phyloP scores from a whole-genome alignment of 345 rosid genomes.

The Citrus unshiu region DNA sequence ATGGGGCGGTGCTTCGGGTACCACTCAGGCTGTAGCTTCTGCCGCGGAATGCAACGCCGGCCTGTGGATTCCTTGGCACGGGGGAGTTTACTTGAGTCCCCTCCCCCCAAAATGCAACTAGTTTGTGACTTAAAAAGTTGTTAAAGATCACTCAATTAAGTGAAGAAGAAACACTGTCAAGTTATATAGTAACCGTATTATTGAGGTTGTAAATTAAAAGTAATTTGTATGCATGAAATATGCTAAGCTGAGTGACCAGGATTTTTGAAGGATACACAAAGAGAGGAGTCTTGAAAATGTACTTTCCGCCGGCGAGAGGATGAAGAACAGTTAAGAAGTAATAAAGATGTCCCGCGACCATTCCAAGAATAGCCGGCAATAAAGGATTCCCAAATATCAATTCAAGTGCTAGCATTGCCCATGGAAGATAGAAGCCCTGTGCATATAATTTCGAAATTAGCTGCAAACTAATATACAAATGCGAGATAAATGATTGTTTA shows the following conservation, averaged over 20 bases:
- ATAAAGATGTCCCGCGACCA: constrained; percentile 57
- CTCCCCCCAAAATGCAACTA: constrained; percentile 50
- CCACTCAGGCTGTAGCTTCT: constrained; percentile 41
- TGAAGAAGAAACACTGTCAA: background rate
- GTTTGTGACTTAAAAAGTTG: constrained; percentile 31
- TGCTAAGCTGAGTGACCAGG: background rate
- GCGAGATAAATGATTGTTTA: background rate
- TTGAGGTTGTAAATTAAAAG: no score
- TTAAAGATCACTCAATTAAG: constrained; percentile 14
- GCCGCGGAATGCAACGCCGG: constrained; percentile 48
- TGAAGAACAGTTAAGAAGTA: constrained; percentile 64
- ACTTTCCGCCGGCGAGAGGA: constrained; percentile 59
- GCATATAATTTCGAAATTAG: background rate
- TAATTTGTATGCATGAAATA: background rate
- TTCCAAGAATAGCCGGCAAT: constrained; percentile 60
- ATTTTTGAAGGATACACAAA: constrained; percentile 62
- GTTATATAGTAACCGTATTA: background rate
- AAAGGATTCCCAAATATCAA: constrained; percentile 48
- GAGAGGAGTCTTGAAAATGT: constrained; percentile 50
- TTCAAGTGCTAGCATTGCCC: constrained; percentile 64
- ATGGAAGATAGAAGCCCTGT: constrained; percentile 68
- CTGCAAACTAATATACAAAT: background rate
- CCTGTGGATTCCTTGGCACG: constrained; percentile 32
- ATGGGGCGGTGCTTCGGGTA: background rate
- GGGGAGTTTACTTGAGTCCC: constrained; percentile 50